A percentile compares a stretch with the other conserved stretches of the same genome.
Conservation (phyloP, 2,329 filamentous ascomycete species). For the Aspergillus brunneoviolaceus region DNA sequence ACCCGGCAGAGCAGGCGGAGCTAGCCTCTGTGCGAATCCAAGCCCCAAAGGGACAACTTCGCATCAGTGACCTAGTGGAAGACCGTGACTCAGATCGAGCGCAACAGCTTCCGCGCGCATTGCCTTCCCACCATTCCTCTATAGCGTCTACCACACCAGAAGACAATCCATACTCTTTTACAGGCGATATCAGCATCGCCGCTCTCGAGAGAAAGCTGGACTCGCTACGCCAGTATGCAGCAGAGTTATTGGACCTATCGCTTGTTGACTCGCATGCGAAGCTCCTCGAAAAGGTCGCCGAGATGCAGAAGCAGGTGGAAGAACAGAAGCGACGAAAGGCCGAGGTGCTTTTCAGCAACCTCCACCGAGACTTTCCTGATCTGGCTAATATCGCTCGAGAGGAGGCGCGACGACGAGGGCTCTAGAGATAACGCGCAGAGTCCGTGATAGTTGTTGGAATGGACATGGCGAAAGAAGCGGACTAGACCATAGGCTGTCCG, state of each 20-base stretch:
- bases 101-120: neutral
- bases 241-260: slow-evolving; percentile 26
- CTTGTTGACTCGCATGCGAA: slow-evolving; percentile 26
- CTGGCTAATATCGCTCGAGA: slow-evolving; percentile 19
- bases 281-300: slow-evolving; percentile 21
- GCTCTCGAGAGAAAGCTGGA: slow-evolving; percentile 22
- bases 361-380: slow-evolving; percentile 22
- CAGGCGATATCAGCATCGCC: slow-evolving; percentile 14
- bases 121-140: neutral
- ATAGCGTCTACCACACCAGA: neutral
- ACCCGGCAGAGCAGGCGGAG: neutral
- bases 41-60: slow-evolving; percentile 10
- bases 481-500: neutral
- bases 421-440: slow-evolving; percentile 3
- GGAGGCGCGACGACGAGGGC: slow-evolving; percentile 20
- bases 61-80: slow-evolving; percentile 16
- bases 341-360: slow-evolving; percentile 15
- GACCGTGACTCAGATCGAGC: slow-evolving; percentile 1
- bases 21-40: neutral
- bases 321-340: slow-evolving; percentile 18
- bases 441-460: neutral
- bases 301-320: slow-evolving; percentile 21
- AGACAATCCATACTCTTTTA: neutral
- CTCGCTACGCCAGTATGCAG: slow-evolving; percentile 23
- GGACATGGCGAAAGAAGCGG: neutral